Conservation (phyloP, 768 basidiomycete species). For the Panus rudis region DNA sequence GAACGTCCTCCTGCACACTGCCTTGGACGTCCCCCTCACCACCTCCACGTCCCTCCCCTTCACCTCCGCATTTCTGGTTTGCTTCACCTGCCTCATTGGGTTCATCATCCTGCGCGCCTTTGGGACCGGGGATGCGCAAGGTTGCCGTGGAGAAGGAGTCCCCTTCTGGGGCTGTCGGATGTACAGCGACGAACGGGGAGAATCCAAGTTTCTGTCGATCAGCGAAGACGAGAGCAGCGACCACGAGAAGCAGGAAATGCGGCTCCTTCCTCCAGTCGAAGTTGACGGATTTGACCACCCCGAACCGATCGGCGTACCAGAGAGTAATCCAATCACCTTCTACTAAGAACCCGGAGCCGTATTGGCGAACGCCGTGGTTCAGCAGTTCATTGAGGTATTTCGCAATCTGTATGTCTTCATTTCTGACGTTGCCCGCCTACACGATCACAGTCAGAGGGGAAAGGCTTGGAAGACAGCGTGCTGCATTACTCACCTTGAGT, state of each 20-base stretch:
- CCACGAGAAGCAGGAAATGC: neutral
- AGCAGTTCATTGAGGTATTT: neutral
- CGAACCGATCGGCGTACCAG: conserved; percentile 2
- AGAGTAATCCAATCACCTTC: neutral
- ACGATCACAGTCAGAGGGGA: too few species aligned
- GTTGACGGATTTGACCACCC: neutral
- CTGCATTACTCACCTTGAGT: too few species aligned
- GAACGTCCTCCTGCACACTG: too few species aligned
- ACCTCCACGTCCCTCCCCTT: too few species aligned
- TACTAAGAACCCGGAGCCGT: neutral
- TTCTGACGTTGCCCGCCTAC: too few species aligned
- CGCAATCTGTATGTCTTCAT: neutral
- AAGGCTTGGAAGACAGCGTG: too few species aligned
- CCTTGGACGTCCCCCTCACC: too few species aligned
- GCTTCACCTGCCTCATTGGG: neutral
- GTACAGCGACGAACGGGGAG: neutral
- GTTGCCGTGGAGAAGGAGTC: neutral
- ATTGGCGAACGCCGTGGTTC: neutral
- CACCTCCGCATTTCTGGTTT: neutral
- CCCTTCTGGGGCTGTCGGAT: neutral
- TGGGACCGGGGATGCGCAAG: neutral
- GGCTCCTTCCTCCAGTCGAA: neutral
- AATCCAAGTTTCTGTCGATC: neutral
- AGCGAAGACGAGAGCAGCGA: neutral
- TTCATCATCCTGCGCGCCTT: neutral